phyloP scores from a whole-genome alignment of 83 land plant species.

The Thuja plicata region DNA sequence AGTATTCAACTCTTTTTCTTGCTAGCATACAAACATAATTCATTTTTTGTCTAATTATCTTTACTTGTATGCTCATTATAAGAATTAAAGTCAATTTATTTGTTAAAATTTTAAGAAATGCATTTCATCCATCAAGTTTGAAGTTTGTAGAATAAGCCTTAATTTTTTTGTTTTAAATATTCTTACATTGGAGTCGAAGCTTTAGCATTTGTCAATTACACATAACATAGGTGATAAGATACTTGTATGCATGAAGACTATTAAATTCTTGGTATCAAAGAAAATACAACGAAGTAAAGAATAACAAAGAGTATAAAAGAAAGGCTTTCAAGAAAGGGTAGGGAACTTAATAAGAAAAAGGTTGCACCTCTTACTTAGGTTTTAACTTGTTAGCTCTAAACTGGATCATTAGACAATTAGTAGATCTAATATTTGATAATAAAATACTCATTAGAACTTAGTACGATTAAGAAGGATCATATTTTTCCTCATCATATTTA shows the following conservation, averaged over 20 bases:
- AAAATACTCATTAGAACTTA: neutral
- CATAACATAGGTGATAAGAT: neutral
- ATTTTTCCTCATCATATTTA: neutral
- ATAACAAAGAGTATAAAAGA: neutral
- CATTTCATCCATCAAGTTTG: neutral
- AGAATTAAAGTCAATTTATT: neutral
- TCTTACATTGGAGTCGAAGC: neutral
- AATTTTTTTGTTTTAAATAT: neutral
- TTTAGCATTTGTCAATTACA: too few species aligned
- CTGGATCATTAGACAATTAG: neutral
- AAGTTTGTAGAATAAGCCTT: neutral
- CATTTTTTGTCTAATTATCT: neutral
- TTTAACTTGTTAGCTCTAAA: neutral
- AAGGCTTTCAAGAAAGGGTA: neutral
- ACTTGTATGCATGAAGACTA: neutral
- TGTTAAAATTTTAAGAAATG: neutral
- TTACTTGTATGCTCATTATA: neutral
- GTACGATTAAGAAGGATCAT: neutral
- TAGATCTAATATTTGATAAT: too few species aligned
- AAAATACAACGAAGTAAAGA: too few species aligned
- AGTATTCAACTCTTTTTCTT: neutral
- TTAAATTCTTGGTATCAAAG: neutral
- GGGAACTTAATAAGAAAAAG: neutral
- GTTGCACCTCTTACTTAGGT: neutral
- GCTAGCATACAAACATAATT: neutral